phyloP scores from a whole-genome alignment of 2,329 filamentous ascomycete genomes.

The Neospermospora avenae region DNA sequence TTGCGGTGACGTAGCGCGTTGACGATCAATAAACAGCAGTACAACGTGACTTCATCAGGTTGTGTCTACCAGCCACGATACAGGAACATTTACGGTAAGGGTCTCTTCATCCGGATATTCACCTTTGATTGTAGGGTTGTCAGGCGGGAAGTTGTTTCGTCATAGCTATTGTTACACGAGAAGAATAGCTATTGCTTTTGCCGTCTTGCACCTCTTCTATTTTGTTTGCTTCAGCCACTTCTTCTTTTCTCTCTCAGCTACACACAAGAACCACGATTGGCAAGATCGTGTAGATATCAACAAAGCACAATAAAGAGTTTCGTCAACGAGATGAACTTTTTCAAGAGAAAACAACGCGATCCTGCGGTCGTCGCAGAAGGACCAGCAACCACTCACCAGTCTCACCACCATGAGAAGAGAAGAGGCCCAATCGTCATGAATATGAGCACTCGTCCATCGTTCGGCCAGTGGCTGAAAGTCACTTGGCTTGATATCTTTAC shows the following conservation, averaged over 20 bases:
- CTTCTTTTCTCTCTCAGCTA: neutral
- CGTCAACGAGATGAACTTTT: conserved; percentile 23
- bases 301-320: neutral
- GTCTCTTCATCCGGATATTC: neutral
- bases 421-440: conserved; percentile 28
- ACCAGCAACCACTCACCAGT: conserved; percentile 13
- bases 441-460: conserved; percentile 53
- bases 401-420: conserved; percentile 7
- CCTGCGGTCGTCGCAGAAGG: conserved; percentile 13
- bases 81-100: neutral
- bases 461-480: conserved; percentile 67
- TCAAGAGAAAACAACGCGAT: conserved; percentile 19
- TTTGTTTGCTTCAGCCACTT: neutral
- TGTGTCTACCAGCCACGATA: neutral
- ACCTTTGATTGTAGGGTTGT: neutral
- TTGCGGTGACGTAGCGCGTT: conserved; percentile 5
- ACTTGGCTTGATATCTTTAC: conserved; percentile 66
- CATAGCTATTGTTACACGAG: neutral
- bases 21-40: neutral
- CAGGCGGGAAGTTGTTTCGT: neutral
- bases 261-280: neutral
- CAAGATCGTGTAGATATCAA: neutral
- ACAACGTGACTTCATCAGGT: no score
- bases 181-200: neutral
- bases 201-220: neutral